Percentiles rank a stretch among this genome's conserved stretches.
phyloP scores from a whole-genome alignment of 495 filamentous ascomycete genomes.

The Neurospora africana region DNA sequence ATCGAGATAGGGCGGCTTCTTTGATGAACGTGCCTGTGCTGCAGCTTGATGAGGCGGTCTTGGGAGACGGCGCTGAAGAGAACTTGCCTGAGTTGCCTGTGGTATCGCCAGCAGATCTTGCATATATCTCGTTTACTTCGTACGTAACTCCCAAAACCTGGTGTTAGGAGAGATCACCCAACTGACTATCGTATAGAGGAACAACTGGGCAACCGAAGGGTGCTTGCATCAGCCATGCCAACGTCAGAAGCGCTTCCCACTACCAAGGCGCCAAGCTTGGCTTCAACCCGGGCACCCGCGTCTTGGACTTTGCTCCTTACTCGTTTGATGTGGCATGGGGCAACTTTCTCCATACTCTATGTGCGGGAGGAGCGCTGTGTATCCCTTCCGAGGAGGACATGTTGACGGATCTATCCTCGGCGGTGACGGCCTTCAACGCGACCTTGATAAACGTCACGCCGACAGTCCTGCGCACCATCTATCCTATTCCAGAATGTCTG shows the following conservation, averaged over 20 bases:
- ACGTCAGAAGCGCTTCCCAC: background rate
- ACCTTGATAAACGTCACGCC: conserved; percentile 32
- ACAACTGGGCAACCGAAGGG: background rate
- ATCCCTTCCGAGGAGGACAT: conserved; percentile 22
- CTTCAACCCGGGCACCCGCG: conserved; percentile 18
- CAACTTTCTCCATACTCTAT: conserved; percentile 47
- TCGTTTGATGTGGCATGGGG: conserved; percentile 48
- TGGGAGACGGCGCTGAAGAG: background rate
- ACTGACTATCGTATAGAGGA: background rate
- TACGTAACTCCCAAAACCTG: background rate
- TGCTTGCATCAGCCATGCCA: background rate
- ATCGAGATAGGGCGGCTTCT: background rate
- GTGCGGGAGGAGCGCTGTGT: conserved; percentile 26
- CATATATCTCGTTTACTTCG: background rate
- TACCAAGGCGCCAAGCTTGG: background rate
- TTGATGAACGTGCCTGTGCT: background rate
- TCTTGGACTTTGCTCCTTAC: conserved; percentile 49
- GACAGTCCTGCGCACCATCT: conserved; percentile 33
- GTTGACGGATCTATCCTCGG: conserved; percentile 14
- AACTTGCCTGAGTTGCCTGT: background rate
- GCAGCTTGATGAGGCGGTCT: background rate
- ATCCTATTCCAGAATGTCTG: background rate
- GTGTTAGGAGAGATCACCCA: background rate
- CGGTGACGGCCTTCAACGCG: background rate
- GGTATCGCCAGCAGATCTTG: background rate